These are phyloP conservation scores for Mycena venus DNA, from an alignment of 768 basidiomycete genomes.

Conservation along the genomic window DNA sequence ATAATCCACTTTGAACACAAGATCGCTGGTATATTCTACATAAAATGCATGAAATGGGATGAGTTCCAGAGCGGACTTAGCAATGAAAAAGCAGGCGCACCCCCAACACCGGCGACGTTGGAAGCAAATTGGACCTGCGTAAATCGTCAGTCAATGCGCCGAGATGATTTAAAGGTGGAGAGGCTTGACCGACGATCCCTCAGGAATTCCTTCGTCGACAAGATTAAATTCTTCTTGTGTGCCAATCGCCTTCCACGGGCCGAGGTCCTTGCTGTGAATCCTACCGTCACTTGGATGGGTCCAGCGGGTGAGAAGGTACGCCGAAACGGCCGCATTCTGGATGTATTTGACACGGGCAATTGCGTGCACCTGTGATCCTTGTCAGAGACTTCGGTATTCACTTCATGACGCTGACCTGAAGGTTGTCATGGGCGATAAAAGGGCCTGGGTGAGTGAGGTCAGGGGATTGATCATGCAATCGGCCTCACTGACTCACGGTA, in stretches of 20 bases:
- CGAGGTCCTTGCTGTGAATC: conserved; percentile 6
- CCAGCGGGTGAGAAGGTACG: conserved; percentile 14
- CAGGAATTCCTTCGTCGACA: conserved; percentile 13
- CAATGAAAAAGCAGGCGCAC: not conserved
- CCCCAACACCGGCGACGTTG: conserved; percentile 12
- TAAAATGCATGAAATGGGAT: not conserved
- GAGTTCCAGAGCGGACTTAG: not conserved
- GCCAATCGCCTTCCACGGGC: conserved; percentile 15
- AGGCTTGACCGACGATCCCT: conserved; percentile 4
- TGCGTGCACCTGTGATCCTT: not conserved
- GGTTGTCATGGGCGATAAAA: not conserved
- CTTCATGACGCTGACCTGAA: not conserved
- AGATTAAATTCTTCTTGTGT: conserved; percentile 23
- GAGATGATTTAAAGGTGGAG: not conserved
- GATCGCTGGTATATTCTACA: conserved; percentile 6
- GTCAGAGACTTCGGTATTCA: not conserved
- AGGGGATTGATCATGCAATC: not conserved
- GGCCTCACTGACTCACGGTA: conserved; percentile 9
- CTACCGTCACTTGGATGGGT: conserved; percentile 5
- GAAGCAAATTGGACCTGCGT: conserved; percentile 20
- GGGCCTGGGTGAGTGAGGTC: not conserved
- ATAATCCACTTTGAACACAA: conserved; percentile 5
- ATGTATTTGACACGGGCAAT: conserved; percentile 13
- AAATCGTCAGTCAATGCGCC: not conserved
- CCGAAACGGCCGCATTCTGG: conserved; percentile 19